phyloP scores from a whole-genome alignment of 2,329 filamentous ascomycete genomes.

The Epichloe bromicola region DNA sequence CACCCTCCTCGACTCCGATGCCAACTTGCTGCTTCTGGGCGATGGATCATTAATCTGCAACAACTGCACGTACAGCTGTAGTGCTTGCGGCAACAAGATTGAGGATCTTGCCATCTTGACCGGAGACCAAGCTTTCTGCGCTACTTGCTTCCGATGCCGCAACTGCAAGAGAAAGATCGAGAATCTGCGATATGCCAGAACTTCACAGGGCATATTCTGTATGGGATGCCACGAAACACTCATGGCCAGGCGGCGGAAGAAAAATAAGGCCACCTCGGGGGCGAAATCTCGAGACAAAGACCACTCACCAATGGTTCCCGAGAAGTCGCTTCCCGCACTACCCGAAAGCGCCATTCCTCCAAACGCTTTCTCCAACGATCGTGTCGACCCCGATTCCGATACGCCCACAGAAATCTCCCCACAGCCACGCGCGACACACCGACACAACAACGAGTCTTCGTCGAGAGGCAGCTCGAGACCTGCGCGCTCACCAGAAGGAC shows the following conservation, averaged over 20 bases:
- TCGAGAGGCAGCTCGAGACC: slow-evolving; percentile 41
- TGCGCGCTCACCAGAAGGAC: slow-evolving; percentile 41
- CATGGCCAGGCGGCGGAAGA: slow-evolving; percentile 85
- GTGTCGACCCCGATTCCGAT: slow-evolving; percentile 49
- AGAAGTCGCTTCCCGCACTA: slow-evolving; percentile 86
- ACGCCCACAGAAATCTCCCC: slow-evolving; percentile 59
- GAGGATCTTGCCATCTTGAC: slow-evolving; percentile 96
- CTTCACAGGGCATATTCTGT: slow-evolving; percentile 96
- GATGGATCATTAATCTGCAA: slow-evolving; percentile 98
- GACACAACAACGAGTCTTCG: slow-evolving; percentile 38
- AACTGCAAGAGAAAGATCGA: slow-evolving; percentile 99
- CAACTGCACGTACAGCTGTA: slow-evolving; percentile 98
- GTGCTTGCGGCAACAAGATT: slow-evolving; percentile 91
- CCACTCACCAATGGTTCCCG: slow-evolving; percentile 54
- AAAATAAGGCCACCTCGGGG: slow-evolving; percentile 52
- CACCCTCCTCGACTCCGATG: slow-evolving; percentile 93
- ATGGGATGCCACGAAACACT: slow-evolving; percentile 97
- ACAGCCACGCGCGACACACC: slow-evolving; percentile 38
- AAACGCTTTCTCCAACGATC: slow-evolving; percentile 47
- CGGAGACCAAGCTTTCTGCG: slow-evolving; percentile 94
- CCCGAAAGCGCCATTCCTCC: slow-evolving; percentile 60
- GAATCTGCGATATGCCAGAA: slow-evolving; percentile 92
- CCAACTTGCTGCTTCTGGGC: slow-evolving; percentile 89
- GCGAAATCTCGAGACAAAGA: slow-evolving; percentile 52
- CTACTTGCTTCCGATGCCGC: slow-evolving; percentile 89